Percentiles rank a stretch among this genome's conserved stretches.
Evolutionary conservation across 2,329 filamentous ascomycete species (phyloP).

Genomic region (Davidsoniella virescens): DNA sequence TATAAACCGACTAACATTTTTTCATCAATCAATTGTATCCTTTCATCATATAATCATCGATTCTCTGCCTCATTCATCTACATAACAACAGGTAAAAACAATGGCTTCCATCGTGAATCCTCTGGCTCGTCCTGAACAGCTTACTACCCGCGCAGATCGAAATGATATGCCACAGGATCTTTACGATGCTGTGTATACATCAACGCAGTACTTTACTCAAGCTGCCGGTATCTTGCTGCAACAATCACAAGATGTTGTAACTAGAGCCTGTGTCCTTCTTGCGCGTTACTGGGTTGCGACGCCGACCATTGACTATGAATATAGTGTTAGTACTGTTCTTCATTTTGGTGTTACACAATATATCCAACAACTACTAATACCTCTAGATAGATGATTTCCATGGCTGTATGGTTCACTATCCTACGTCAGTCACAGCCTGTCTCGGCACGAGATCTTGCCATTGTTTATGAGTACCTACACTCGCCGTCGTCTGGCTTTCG

Average conservation of each 20-base stretch:
- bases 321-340: slow-evolving; percentile 26
- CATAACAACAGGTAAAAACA: neutral
- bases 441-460: no score
- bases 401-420: slow-evolving; percentile 9
- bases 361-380: no score
- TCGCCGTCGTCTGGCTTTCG: slow-evolving; percentile 40
- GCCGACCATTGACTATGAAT: slow-evolving; percentile 41
- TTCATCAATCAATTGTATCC: neutral
- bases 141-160: slow-evolving; percentile 39
- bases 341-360: neutral
- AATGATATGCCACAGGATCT: slow-evolving; percentile 48
- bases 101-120: slow-evolving; percentile 41
- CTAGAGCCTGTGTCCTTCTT: slow-evolving; percentile 69
- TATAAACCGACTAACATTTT: neutral
- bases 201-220: slow-evolving; percentile 59
- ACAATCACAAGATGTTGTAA: slow-evolving; percentile 70
- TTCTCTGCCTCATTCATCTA: neutral
- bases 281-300: slow-evolving; percentile 61
- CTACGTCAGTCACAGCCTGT: slow-evolving; percentile 1
- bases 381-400: slow-evolving; percentile 8
- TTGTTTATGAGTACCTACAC: slow-evolving; percentile 69
- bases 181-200: slow-evolving; percentile 55
- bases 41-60: neutral
- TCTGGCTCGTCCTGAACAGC: slow-evolving; percentile 54
- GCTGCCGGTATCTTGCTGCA: slow-evolving; percentile 66